Conservation (phyloP, 2,329 filamentous ascomycete genomes). For the Sarocladium oryzae region DNA sequence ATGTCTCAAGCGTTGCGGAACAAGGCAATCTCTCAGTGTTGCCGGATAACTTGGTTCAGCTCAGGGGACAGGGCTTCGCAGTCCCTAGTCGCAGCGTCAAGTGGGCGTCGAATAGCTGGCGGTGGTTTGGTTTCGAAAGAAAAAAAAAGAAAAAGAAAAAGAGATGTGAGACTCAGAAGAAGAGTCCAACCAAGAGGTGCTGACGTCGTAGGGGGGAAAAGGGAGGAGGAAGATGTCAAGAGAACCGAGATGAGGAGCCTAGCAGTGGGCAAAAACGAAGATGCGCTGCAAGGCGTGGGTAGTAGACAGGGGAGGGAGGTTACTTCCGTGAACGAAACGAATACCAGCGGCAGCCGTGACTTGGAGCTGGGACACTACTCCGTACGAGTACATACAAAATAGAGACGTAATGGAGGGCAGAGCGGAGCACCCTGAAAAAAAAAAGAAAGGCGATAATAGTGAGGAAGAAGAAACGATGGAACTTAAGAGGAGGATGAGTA, state of each 20-base stretch:
- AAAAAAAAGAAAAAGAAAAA: no score
- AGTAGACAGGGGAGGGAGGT: not conserved
- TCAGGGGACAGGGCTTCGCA: no score
- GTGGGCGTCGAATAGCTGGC: no score
- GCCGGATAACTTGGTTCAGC: not conserved
- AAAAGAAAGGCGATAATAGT: no score
- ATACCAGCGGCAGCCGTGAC: not conserved
- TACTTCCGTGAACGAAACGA: conserved; percentile 3
- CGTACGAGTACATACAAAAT: not conserved
- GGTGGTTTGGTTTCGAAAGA: no score
- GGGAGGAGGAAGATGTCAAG: conserved; percentile 1
- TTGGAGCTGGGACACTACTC: not conserved
- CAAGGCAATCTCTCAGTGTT: not conserved
- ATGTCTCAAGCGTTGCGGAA: conserved; percentile 7
- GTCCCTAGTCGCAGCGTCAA: no score
- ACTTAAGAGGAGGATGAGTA: not conserved
- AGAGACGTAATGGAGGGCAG: not conserved
- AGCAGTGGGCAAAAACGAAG: not conserved
- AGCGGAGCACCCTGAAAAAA: not conserved
- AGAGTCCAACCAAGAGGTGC: not conserved
- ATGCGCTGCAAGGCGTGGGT: not conserved
- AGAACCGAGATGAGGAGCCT: conserved; percentile 5
- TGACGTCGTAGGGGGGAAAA: not conserved
- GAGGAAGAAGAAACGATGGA: not conserved
- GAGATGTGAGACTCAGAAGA: not conserved